Evolutionary conservation across 768 basidiomycete genomes (phyloP), one percentile per base, ranked within the genome.

Genomic region (Kwoniella shandongensis): DNA sequence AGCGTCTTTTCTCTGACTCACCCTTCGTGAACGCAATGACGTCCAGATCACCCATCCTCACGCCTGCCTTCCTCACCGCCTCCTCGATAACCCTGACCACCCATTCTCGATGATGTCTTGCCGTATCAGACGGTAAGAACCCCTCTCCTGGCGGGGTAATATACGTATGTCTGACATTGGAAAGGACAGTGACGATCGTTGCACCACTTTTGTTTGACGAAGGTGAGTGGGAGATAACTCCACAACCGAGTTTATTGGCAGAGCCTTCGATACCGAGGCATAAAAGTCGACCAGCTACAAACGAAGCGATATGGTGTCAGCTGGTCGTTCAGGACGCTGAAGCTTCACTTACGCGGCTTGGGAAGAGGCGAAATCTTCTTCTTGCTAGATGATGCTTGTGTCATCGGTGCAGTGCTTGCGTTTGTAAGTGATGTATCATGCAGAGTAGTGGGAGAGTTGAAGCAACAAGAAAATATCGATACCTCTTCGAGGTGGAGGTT

Each of bases 11-110:
- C 32, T 48, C n/a, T 30, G 29, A 59, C 78, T 32, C 63, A 89
- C 94, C 96, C 82, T 97, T 92, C 4, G 96, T 99, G 74, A 86
- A 99, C 70, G 93, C 97, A 39, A 99, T 93, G 65, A 92, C 96
- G 70, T 97, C 89, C 40, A 98, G 63, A 62, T 93, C 86, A 59
- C 85, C 81, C 67, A 97, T 82, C 10, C 81, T 83, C 11, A 89
- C 77, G 0, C 80, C 79, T 3, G 91, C 89, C 54, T 86, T 81
- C 23, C 77, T 77, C 26, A 96, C 70, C 20, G 88, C 87, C 66
- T 88, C 84, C 45, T 84, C 82, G 64, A 98, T 86, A 15, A 99
- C 86, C 53, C 82, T 82, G 52, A 89, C 78, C 1, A 83, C 85
- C 96, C 96, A 98, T 76, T 96, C 84, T 42, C 93, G 85, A 79